Percentiles rank a stretch among this genome's conserved stretches.
Evolutionary conservation across 2,329 filamentous ascomycete genomes (phyloP).

Genomic region (Fusarium sp.): DNA sequence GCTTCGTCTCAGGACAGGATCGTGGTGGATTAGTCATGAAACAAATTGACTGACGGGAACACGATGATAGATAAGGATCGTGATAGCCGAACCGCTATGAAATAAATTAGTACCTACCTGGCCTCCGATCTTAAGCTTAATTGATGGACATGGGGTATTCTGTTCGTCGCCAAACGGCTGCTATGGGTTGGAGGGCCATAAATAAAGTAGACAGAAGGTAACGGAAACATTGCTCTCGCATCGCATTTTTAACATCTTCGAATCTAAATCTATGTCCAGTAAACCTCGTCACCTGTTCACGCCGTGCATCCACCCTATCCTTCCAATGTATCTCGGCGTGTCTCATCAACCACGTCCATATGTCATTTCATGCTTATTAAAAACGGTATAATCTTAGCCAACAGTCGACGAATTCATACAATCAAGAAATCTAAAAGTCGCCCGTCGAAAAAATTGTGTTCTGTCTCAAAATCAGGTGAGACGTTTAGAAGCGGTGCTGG

Average conservation of each 20-base stretch:
- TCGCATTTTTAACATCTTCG: constrained; percentile 38
- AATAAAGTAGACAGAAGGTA: background rate
- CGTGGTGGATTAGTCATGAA: constrained; percentile 6
- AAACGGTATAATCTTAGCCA: constrained; percentile 47
- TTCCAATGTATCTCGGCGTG: constrained; percentile 35
- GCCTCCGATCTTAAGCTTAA: background rate
- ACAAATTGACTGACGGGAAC: background rate
- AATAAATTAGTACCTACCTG: background rate
- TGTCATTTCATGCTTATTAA: constrained; percentile 50
- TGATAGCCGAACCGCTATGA: background rate
- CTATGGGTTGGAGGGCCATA: background rate
- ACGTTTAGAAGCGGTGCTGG: constrained; percentile 55
- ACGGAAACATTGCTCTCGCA: constrained; percentile 39
- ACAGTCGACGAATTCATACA: constrained; percentile 45
- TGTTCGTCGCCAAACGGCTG: background rate
- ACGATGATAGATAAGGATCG: background rate
- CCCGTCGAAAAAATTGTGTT: constrained; percentile 29
- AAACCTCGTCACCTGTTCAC: constrained; percentile 33
- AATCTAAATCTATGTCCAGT: constrained; percentile 47
- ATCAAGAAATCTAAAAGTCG: constrained; percentile 42
- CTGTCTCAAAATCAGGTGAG: constrained; percentile 10
- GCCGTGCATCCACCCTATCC: constrained; percentile 29
- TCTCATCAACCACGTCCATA: constrained; percentile 45
- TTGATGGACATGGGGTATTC: background rate
- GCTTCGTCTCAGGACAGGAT: constrained; percentile 28